phyloP scores from a whole-genome alignment of 1,284 basidiomycete species.

The Ganoderma multipileum region DNA sequence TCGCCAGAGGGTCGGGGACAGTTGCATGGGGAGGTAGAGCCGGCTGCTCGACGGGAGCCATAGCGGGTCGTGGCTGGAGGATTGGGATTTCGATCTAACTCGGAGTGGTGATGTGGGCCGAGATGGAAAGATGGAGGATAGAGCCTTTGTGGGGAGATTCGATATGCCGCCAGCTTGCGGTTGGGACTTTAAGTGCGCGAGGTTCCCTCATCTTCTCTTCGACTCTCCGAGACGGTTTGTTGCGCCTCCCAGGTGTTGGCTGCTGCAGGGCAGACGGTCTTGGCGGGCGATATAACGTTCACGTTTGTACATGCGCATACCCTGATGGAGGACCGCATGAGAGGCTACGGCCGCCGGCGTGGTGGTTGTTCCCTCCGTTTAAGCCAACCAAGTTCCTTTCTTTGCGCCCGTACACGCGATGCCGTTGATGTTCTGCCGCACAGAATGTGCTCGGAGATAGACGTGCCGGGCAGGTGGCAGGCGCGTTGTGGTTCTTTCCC shows the following conservation, averaged over 20 bases:
- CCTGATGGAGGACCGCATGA: neutral
- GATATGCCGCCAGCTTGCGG: neutral
- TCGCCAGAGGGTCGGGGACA: neutral
- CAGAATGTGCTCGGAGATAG: neutral
- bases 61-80: neutral
- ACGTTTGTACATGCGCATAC: neutral
- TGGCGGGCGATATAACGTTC: neutral
- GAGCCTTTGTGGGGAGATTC: neutral
- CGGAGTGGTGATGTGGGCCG: neutral
- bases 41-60: neutral
- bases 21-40: neutral
- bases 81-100: neutral
- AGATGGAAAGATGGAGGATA: neutral
- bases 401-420: neutral
- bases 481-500: neutral
- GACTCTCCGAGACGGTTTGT: neutral
- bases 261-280: neutral
- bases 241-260: no score
- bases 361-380: neutral
- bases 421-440: neutral
- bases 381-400: neutral
- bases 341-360: neutral
- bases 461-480: neutral
- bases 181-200: neutral
- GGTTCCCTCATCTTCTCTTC: neutral